Conservation (phyloP, 2,329 filamentous ascomycete species). For the Fonsecaea nubica region DNA sequence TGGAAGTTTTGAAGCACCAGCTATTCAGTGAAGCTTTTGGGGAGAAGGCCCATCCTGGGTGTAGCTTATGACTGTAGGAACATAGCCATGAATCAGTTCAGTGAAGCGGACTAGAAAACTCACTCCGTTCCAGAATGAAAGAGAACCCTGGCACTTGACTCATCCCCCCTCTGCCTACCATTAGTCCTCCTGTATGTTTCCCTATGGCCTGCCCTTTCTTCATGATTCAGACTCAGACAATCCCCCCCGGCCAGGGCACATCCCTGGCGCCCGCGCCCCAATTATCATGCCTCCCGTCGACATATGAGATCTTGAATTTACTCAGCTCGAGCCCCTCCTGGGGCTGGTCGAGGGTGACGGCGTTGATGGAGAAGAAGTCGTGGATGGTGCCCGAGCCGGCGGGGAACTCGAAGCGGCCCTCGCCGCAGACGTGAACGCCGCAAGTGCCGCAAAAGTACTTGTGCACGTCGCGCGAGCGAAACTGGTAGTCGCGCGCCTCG, state of each 20-base stretch:
- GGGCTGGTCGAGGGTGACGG: constrained; percentile 37
- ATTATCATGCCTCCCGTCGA: constrained; percentile 33
- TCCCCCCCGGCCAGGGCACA: constrained; percentile 26
- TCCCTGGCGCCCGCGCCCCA: constrained; percentile 23
- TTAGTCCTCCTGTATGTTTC: no score
- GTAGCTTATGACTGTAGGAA: no score
- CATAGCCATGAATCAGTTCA: no score
- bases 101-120: no score
- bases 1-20: no score
- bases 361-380: constrained; percentile 34
- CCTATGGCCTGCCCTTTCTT: no score
- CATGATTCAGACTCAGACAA: not conserved
- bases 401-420: constrained; percentile 24
- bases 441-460: constrained; percentile 39
- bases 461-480: constrained; percentile 19
- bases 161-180: no score
- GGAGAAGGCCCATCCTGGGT: no score
- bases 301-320: constrained; percentile 31
- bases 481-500: constrained; percentile 34
- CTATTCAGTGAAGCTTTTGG: no score
- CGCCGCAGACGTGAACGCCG: constrained; percentile 30
- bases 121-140: no score
- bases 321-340: constrained; percentile 39
- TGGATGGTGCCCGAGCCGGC: constrained; percentile 15
- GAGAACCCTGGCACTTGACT: no score